Conservation (phyloP, 306 rosid species). For the Styphnolobium japonicum region DNA sequence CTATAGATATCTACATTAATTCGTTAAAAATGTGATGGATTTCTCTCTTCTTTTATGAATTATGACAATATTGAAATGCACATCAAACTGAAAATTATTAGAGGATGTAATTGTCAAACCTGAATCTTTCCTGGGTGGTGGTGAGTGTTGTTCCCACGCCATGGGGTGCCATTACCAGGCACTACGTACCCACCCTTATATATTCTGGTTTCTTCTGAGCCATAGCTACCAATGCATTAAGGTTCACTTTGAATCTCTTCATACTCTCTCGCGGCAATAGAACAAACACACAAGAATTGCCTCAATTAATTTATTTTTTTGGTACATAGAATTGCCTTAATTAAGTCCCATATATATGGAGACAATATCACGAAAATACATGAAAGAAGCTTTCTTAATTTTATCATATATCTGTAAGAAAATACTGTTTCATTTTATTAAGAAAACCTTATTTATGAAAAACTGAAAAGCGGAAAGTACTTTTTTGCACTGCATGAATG, state of each 20-base stretch:
- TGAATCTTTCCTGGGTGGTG: neutral
- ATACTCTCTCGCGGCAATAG: no score
- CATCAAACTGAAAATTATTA: neutral
- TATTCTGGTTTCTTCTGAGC: no score
- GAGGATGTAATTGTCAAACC: neutral
- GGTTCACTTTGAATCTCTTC: no score
- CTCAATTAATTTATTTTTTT: no score
- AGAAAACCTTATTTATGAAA: neutral
- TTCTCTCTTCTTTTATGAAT: no score
- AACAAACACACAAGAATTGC: neutral
- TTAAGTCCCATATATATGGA: neutral
- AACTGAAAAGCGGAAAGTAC: neutral
- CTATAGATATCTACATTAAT: no score
- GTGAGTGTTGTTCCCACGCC: neutral
- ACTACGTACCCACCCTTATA: no score
- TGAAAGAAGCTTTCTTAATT: neutral
- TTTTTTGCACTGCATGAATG: neutral
- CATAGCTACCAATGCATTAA: no score
- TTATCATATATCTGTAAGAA: no score
- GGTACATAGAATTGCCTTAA: neutral
- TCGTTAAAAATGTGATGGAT: no score
- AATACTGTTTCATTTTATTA: neutral
- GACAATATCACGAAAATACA: neutral
- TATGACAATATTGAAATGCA: neutral
- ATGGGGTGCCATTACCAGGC: no score